phyloP scores from a whole-genome alignment of 176 grass and related monocot species.

The Ampelocalamus luodianensis region DNA sequence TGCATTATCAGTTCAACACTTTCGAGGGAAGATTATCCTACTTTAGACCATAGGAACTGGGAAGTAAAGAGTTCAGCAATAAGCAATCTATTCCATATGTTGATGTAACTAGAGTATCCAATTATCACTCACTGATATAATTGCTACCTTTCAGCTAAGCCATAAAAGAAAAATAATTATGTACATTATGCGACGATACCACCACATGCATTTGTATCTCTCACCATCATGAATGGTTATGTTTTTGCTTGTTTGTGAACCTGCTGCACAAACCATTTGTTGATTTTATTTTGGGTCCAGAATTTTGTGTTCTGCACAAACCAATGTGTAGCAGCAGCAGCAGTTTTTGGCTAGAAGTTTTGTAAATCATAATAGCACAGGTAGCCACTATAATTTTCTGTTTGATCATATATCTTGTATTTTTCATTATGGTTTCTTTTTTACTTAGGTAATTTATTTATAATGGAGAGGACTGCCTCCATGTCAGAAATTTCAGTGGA shows the following conservation, averaged over 20 bases:
- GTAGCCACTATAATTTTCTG: too few relatives aligned
- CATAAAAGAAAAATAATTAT: not conserved
- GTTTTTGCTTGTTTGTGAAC: too few relatives aligned
- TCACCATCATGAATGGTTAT: not conserved
- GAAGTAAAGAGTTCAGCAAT: constrained; percentile 27
- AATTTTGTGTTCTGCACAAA: not conserved
- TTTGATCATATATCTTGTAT: too few relatives aligned
- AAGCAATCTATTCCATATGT: too few relatives aligned
- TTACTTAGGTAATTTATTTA: too few relatives aligned
- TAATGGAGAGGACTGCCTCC: too few relatives aligned
- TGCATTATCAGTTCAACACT: constrained; percentile 25
- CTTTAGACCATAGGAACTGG: constrained; percentile 16
- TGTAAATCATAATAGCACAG: too few relatives aligned
- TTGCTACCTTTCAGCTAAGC: not conserved
- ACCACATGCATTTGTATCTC: not conserved
- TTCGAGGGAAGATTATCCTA: constrained; percentile 6
- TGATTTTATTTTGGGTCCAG: not conserved
- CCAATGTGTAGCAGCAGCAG: too few relatives aligned
- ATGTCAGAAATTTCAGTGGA: too few relatives aligned
- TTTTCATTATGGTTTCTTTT: too few relatives aligned
- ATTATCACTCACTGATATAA: not conserved
- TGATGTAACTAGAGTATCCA: constrained; percentile 13
- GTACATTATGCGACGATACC: not conserved
- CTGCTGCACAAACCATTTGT: not conserved
- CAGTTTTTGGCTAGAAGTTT: too few relatives aligned